phyloP scores from a whole-genome alignment of 2,329 filamentous ascomycete genomes.

The Teratosphaeria epicoccoides region DNA sequence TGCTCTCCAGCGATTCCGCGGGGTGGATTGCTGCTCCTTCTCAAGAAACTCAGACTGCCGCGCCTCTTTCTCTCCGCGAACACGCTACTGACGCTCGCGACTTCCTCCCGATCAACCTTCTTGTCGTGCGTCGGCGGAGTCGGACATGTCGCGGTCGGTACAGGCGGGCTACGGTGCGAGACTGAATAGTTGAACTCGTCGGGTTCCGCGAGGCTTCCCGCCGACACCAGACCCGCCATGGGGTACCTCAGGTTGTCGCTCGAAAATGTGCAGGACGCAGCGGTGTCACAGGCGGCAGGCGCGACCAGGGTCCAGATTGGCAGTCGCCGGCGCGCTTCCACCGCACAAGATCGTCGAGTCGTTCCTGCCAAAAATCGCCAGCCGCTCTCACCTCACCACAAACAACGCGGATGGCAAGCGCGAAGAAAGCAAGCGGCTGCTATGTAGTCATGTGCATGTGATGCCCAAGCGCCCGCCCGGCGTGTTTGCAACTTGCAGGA shows the following conservation, averaged over 20 bases:
- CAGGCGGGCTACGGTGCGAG: slow-evolving; percentile 12
- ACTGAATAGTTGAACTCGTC: slow-evolving; percentile 15
- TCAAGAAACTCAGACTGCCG: background rate
- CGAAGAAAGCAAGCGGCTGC: no score
- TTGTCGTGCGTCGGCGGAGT: background rate
- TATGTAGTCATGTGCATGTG: no score
- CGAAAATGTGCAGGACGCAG: no score
- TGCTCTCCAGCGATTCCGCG: background rate
- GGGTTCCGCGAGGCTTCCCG: slow-evolving; percentile 1
- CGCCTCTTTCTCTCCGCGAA: background rate
- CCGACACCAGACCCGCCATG: slow-evolving; percentile 4
- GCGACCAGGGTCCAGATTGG: background rate
- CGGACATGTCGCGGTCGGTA: slow-evolving; percentile 6
- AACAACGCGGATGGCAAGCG: background rate
- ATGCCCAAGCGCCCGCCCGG: no score
- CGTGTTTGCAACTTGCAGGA: no score
- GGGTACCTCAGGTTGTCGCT: background rate
- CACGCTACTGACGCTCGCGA: background rate
- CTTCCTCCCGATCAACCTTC: background rate
- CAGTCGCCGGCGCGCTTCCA: background rate
- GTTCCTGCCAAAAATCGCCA: no score
- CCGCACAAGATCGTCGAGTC: no score
- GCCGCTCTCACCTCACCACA: no score
- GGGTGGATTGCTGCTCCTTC: background rate
- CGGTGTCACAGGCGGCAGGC: background rate